Conservation (phyloP, 1,139 yeast species). For the Hanseniaspora sp. region DNA sequence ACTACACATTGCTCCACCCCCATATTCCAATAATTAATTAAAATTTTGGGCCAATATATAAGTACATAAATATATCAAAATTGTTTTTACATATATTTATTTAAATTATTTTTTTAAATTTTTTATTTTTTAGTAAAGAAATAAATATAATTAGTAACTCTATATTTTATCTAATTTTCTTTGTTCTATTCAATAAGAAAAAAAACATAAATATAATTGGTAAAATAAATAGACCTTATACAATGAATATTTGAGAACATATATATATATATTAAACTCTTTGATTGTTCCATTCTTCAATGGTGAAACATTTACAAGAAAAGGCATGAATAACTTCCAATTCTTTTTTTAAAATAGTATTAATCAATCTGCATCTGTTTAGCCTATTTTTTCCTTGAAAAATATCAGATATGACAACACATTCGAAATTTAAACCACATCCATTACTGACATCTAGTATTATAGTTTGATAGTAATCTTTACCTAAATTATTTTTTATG, state of each 20-base stretch:
- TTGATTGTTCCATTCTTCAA: slow-evolving; percentile 51
- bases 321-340: slow-evolving; percentile 85
- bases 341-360: slow-evolving; percentile 65
- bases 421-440: slow-evolving; percentile 77
- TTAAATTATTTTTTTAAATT: no score
- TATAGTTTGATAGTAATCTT: slow-evolving; percentile 23
- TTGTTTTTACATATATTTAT: not conserved
- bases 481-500: slow-evolving; percentile 3
- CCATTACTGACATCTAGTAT: slow-evolving; percentile 52
- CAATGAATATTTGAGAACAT: not conserved
- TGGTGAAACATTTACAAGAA: slow-evolving; percentile 75
- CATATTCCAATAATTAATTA: slow-evolving; percentile 2
- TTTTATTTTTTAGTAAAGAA: not conserved
- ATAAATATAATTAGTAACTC: not conserved
- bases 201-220: no score
- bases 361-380: slow-evolving; percentile 77
- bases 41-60: no score
- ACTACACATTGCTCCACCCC: slow-evolving; percentile 9
- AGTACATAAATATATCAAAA: not conserved
- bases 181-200: not conserved
- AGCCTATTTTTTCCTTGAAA: slow-evolving; percentile 77
- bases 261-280: slow-evolving; percentile 20
- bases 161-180: not conserved
- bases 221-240: not conserved
- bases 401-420: slow-evolving; percentile 65